Evolutionary conservation across 2,329 filamentous ascomycete species (phyloP).

Genomic region (Davidsoniella eucalypti): DNA sequence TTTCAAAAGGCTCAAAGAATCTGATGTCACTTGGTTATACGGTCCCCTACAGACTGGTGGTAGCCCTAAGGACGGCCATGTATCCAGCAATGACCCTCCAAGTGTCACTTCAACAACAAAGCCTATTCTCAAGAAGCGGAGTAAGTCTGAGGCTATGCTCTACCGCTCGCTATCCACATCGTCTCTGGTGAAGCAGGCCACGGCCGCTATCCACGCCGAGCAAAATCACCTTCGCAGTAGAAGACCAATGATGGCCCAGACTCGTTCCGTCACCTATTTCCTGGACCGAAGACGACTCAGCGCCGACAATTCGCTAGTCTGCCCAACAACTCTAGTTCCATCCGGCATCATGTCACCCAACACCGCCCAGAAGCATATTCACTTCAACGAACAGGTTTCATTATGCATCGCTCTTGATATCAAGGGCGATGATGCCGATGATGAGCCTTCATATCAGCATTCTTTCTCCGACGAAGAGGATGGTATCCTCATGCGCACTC

Average conservation of each 20-base stretch:
- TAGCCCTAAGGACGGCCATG: constrained; percentile 33
- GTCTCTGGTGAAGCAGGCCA: constrained; percentile 76
- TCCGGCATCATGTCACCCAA: constrained; percentile 51
- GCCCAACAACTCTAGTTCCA: constrained; percentile 41
- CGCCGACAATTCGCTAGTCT: constrained; percentile 16
- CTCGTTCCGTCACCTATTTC: constrained; percentile 19
- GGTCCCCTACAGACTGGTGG: constrained; percentile 69
- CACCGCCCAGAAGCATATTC: constrained; percentile 67
- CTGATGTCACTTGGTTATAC: constrained; percentile 94
- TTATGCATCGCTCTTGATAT: constrained; percentile 89
- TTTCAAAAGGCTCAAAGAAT: constrained; percentile 76
- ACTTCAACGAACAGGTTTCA: constrained; percentile 90
- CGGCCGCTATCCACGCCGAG: constrained; percentile 71
- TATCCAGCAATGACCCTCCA: constrained; percentile 25
- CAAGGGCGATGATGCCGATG: constrained; percentile 58
- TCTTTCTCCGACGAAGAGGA: constrained; percentile 44
- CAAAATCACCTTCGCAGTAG: constrained; percentile 38
- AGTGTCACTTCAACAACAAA: constrained; percentile 64
- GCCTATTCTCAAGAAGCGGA: constrained; percentile 90
- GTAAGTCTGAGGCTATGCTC: constrained; percentile 89
- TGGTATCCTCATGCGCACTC: constrained; percentile 64
- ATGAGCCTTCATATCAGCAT: neutral
- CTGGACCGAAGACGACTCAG: constrained; percentile 20
- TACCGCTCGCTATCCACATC: constrained; percentile 77
- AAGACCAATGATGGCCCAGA: constrained; percentile 33